Evolutionary conservation across 179 eudicot species (phyloP).

Genomic region (Drosera spatulata): DNA sequence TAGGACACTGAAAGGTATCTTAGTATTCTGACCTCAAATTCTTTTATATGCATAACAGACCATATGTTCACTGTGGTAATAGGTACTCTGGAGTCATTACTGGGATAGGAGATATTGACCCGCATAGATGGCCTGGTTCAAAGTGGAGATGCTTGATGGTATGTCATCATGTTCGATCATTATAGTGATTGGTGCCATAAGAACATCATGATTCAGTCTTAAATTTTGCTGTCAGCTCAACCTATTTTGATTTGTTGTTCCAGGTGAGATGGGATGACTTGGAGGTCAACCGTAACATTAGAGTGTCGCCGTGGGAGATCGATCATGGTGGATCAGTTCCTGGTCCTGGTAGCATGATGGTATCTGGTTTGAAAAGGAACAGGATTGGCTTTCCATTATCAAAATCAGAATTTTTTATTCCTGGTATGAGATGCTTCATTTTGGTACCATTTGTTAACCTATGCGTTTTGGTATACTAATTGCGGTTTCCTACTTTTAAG

Average conservation of each 20-base stretch:
- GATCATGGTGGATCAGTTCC: slow-evolving; percentile 65
- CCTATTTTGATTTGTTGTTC: neutral
- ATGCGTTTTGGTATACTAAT: slow-evolving; percentile 5
- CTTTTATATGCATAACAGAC: neutral
- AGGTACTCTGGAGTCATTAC: slow-evolving; percentile 76
- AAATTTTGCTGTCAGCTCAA: neutral
- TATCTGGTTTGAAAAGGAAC: slow-evolving; percentile 66
- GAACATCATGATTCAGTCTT: neutral
- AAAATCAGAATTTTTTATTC: slow-evolving; percentile 53
- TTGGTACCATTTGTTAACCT: no score
- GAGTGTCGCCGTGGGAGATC: slow-evolving; percentile 98
- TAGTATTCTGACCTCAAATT: neutral
- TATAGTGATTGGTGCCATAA: neutral
- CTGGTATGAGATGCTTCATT: slow-evolving; percentile 14
- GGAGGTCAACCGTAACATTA: slow-evolving; percentile 53
- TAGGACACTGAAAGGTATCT: slow-evolving; percentile 13
- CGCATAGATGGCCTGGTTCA: slow-evolving; percentile 66
- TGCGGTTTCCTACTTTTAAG: no score
- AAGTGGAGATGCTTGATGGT: slow-evolving; percentile 28
- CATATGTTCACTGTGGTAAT: slow-evolving; percentile 5
- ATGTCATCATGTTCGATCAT: slow-evolving; percentile 75
- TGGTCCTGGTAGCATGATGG: slow-evolving; percentile 33
- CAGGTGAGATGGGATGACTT: slow-evolving; percentile 97
- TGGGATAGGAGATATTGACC: slow-evolving; percentile 71
- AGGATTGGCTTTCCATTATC: slow-evolving; percentile 46